Base-by-base conservation (phyloP, 371 early-diverging fungal genomes). In the Haplosporangium sp. region DNA sequence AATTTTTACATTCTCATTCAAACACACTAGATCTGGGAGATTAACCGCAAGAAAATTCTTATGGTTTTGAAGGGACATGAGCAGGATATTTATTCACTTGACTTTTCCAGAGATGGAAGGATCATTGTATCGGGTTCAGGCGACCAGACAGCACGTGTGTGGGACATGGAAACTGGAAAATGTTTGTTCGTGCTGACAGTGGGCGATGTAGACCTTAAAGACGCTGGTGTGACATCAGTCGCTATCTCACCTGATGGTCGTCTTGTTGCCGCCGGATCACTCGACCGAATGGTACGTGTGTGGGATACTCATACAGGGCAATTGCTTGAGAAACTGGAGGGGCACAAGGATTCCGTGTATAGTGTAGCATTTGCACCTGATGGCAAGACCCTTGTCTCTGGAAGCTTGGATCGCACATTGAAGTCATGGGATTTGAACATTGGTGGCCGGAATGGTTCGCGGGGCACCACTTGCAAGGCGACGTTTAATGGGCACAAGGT, bases 301-400 rank as follows among this genome's bases (percentile, higher is more conserved):
- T 99, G 97, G 97, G 97, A 98, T 76, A 84, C 92, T 12, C 82
- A 88, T 20, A 90, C 93, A 5, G 97, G 96, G 20, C 82, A 89
- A 23, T 83, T 94, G 14, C 73, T 97, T 56, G 95, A 96, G 76
- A 89, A 94, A 48, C 86, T 99, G 66, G 95, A 96, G 73, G 99
- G 98, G 0, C 99, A 99, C 86, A 95, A 92, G 72, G 96, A 98
- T 81, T 94, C 95, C 59, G 98, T 99, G 5, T 97, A 97, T 70
- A 93, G 95, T 6, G 96, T 99, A 52, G 96, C 98, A 1, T 98
- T 99, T 72, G 92, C 95, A 57, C 94, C 97, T 5, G 97, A 98
- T 83, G 99, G 99, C 54, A 89, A 86, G 73, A 86, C 93, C 7
- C 86, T 99, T n/a, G 93, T 98, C 23, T 95, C 96, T 50, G 99